phyloP scores from a whole-genome alignment of 371 early-diverging fungal genomes.

The Batrachochytrium dendrobatidis region DNA sequence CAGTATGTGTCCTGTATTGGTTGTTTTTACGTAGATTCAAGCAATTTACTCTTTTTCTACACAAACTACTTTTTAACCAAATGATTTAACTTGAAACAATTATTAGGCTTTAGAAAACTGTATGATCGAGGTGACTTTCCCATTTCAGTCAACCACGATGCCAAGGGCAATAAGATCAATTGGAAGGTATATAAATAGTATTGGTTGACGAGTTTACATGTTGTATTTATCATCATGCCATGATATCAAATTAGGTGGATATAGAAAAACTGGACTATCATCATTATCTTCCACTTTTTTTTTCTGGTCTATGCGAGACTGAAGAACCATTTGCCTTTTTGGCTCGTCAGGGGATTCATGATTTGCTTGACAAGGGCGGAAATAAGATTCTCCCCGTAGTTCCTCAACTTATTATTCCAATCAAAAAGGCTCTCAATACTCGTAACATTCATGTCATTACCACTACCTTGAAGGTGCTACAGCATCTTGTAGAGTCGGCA shows the following conservation, averaged over 20 bases:
- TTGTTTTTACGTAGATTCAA: background rate
- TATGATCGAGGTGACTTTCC: constrained; percentile 54
- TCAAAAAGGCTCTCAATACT: constrained; percentile 54
- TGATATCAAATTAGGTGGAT: constrained; percentile 36
- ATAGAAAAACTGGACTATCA: constrained; percentile 57
- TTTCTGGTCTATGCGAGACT: constrained; percentile 52
- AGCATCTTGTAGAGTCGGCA: constrained; percentile 52
- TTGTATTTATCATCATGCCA: background rate
- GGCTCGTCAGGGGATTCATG: constrained; percentile 52
- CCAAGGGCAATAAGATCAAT: constrained; percentile 51
- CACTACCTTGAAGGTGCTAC: constrained; percentile 49
- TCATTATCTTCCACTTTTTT: constrained; percentile 54
- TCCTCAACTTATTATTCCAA: constrained; percentile 53
- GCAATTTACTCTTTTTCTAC: background rate
- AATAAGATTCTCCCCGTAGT: constrained; percentile 51
- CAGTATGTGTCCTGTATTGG: background rate
- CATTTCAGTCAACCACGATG: constrained; percentile 50
- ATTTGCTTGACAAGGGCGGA: constrained; percentile 50
- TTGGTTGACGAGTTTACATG: background rate
- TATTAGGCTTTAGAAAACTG: constrained; percentile 42
- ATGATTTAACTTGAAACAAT: constrained; percentile 4
- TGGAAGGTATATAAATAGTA: constrained; percentile 38
- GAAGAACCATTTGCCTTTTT: constrained; percentile 53
- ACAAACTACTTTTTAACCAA: background rate
- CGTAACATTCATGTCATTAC: constrained; percentile 50